Base-by-base conservation (phyloP, 805 yeast genomes). In the Candida qinlingensis region DNA sequence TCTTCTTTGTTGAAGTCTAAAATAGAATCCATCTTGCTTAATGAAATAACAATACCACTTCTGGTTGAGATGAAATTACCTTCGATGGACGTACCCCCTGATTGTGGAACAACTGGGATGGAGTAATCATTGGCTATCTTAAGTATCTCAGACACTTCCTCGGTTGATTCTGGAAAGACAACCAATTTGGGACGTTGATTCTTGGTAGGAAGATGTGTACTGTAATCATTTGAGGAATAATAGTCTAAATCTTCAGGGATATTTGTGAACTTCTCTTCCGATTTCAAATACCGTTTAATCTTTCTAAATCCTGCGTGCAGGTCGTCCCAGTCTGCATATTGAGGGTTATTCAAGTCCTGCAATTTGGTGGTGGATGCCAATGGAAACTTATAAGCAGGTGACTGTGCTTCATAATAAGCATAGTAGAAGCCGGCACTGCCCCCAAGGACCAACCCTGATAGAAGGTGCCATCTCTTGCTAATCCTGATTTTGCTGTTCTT, bases 51-150 rank as follows among this genome's bases (percentile, higher is more conserved):
- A 4, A 85, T 74, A 7, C 85, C 86, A 11, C 73, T 70, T 54
- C 85, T 69, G 0, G 85, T 79, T 13, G 83, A 80, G 44, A 79
- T 73, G 57, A 76, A 79, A 59, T 83, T 85, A 3, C 87, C 88
- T 60, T 83, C 88, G 37, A 83, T 69, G 1, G 86, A 79, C 0
- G 87, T 76, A 26, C 83, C 83, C 4, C 87, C 88, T 3, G 82
- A 74, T 37, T 65, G 80, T 1, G 87, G 85, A 25, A 83, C 77
- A 48, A 83, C 77, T 2, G 88, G 87, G 8, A 83, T 72, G 29
- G 63, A 62, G 57, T 72, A 72, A 52, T 74, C 68, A 57, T 81
- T 77, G 44, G 83, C 79, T 4, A 80, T 63, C 54, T 77, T 77
- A 66, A 82, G 69, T 8, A 83, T 68, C 29, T 67, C 60, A 0